These are phyloP conservation scores for Penicillium sp. DNA, from an alignment of 2,329 filamentous ascomycete genomes.

Conservation along the genomic window DNA sequence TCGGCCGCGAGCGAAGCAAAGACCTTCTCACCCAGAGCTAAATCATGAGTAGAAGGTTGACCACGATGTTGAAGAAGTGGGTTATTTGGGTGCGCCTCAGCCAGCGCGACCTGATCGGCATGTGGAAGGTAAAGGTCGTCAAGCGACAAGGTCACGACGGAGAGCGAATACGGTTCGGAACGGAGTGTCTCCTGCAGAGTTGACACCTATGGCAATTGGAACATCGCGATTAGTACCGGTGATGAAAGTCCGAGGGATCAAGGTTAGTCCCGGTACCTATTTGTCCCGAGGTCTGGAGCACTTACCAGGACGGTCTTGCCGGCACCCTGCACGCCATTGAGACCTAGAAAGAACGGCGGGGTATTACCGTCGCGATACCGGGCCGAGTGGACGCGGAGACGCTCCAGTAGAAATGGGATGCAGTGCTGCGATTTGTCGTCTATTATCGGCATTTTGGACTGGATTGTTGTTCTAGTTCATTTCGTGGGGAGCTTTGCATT, in stretches of 20 bases:
- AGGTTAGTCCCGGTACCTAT: background rate
- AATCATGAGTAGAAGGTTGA: constrained; percentile 81
- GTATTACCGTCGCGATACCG: constrained; percentile 38
- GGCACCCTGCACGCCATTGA: constrained; percentile 89
- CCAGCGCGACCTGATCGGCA: constrained; percentile 65
- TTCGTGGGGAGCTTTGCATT: constrained; percentile 1
- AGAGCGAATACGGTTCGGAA: constrained; percentile 57
- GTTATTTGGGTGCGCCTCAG: constrained; percentile 67
- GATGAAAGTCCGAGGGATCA: background rate
- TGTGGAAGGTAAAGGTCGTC: constrained; percentile 88
- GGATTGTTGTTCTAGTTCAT: background rate
- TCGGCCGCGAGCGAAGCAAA: constrained; percentile 60
- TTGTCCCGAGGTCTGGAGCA: constrained; percentile 12
- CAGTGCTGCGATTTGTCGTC: constrained; percentile 79
- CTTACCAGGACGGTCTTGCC: constrained; percentile 85
- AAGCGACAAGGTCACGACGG: constrained; percentile 74
- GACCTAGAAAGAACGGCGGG: constrained; percentile 77
- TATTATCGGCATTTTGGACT: constrained; percentile 55
- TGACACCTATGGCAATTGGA: constrained; percentile 49
- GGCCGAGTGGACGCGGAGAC: constrained; percentile 54
- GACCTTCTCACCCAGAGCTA: constrained; percentile 62
- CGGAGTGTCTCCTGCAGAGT: constrained; percentile 64
- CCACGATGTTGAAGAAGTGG: constrained; percentile 77
- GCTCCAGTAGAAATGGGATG: constrained; percentile 72
- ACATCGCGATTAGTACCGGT: background rate